Base-by-base conservation (phyloP, 2,329 filamentous ascomycete species). In the Fusarium foetens region DNA sequence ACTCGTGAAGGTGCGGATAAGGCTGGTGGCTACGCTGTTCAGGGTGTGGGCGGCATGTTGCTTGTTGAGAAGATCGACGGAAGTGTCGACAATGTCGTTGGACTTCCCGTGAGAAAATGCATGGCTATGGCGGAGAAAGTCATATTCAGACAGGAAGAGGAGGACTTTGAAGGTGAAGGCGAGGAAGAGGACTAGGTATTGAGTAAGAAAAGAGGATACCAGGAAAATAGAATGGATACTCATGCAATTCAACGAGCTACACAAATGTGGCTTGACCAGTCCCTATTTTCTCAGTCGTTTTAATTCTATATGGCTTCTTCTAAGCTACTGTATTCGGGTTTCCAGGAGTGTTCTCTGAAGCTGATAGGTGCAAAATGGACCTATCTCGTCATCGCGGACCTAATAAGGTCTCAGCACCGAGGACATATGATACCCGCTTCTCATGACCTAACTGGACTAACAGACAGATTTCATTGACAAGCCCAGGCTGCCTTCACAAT, bases 1-100 rank as follows among this genome's bases (percentile, higher is more conserved):
- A 98, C 95, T 27, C 87, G 95, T 61, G 96, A 99, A 85, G 96
- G 96, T 4, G 94, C 90, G 16, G 96, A 98, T 82, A 99, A 98
- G 86, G 96, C 96, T 0, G 96, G 96, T 5, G 96, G 96, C 0
- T 99, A 99, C 81, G 96, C 94, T 3, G 89, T 99, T 58, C 96
- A 99, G 82, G 96, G 95, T 0, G 85, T 95, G 16, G 96, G 93
- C 3, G 92, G 93, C 13, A 91, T 98, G 80, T 86, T 99, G 66
- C 82, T 99, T 63, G 91, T 99, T 17, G 94, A 98, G 80, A 92
- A 88, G 81, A 93, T 99, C 72, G 93, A 97, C 72, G 96, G 96
- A 16, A 91, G 90, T 60, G 93, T 94, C 77, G 96, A 99, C 84
- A 98, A 98, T 81, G 96, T 98, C 3, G 91, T 99, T 33, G 96